Evolutionary conservation across 2,329 filamentous ascomycete genomes (phyloP).

Genomic region (Neonectria neomacrospora): DNA sequence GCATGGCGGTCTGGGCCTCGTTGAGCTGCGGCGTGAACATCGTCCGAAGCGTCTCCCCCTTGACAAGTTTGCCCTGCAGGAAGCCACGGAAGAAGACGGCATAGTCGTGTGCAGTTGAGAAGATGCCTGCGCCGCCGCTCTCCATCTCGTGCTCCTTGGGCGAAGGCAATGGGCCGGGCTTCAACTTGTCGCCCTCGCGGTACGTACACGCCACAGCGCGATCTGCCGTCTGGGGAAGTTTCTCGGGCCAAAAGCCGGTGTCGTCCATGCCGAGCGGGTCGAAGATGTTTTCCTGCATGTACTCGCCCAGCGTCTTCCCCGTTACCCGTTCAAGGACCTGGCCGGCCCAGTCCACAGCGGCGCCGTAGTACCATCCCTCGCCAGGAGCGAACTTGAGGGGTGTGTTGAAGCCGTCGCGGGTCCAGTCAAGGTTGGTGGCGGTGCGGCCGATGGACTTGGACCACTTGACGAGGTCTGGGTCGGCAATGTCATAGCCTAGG

Average conservation of each 20-base stretch:
- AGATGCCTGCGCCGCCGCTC: conserved; percentile 58
- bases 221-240: conserved; percentile 40
- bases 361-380: conserved; percentile 61
- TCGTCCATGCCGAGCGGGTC: conserved; percentile 50
- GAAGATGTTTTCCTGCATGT: conserved; percentile 53
- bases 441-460: conserved; percentile 49
- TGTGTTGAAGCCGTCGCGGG: conserved; percentile 52
- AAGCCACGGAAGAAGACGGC: conserved; percentile 49
- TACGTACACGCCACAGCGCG: conserved; percentile 37
- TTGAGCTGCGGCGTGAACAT: conserved; percentile 57
- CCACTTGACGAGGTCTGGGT: conserved; percentile 56
- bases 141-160: conserved; percentile 50
- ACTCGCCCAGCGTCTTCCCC: conserved; percentile 49
- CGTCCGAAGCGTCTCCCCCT: conserved; percentile 43
- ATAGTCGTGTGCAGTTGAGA: conserved; percentile 55
- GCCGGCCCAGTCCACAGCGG: conserved; percentile 60
- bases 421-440: conserved; percentile 47
- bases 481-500: conserved; percentile 55
- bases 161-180: conserved; percentile 28
- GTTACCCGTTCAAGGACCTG: conserved; percentile 55
- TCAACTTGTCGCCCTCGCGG: conserved; percentile 39
- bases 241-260: conserved; percentile 51
- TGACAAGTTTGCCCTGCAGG: conserved; percentile 48
- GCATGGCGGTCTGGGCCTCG: conserved; percentile 38
- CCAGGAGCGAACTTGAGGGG: conserved; percentile 59